Percentiles rank a stretch among this genome's conserved stretches.
Conservation (phyloP, 1,284 basidiomycete genomes). For the Farysia itapuensis region DNA sequence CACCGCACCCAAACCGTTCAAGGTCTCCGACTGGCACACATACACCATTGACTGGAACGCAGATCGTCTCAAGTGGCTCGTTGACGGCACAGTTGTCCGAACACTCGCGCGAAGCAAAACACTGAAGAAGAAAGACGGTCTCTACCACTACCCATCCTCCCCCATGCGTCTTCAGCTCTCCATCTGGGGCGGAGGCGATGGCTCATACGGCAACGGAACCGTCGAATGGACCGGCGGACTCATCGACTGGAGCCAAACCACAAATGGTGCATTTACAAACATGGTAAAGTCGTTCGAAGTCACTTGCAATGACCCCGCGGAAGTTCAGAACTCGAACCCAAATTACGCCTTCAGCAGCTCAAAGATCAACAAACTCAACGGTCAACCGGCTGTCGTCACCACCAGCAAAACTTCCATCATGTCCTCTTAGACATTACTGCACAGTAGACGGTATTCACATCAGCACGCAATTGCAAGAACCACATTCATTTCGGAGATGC, state of each 20-base stretch:
- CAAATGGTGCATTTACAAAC: slow-evolving; percentile 22
- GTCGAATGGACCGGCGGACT: slow-evolving; percentile 40
- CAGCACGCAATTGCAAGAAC: too few relatives aligned
- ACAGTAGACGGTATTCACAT: too few relatives aligned
- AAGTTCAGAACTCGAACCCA: slow-evolving; percentile 11
- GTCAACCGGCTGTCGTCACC: slow-evolving; percentile 17
- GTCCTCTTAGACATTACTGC: too few relatives aligned
- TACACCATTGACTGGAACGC: slow-evolving; percentile 43
- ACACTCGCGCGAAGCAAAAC: slow-evolving; percentile 34
- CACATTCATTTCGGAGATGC: neutral
- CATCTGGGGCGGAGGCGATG: slow-evolving; percentile 44
- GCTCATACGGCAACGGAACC: slow-evolving; percentile 21
- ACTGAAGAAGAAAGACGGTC: slow-evolving; percentile 8
- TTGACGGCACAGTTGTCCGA: slow-evolving; percentile 34
- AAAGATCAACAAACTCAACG: slow-evolving; percentile 11
- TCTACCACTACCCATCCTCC: slow-evolving; percentile 36
- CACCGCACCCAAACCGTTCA: too few relatives aligned
- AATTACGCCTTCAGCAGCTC: slow-evolving; percentile 23
- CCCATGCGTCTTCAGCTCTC: slow-evolving; percentile 38
- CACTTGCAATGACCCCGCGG: slow-evolving; percentile 23
- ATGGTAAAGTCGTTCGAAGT: slow-evolving; percentile 25
- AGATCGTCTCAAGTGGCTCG: slow-evolving; percentile 32
- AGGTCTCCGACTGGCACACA: slow-evolving; percentile 25
- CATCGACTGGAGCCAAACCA: slow-evolving; percentile 36
- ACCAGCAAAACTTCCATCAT: slow-evolving; percentile 12